These are phyloP conservation scores for Funneliformis mosseae DNA, from an alignment of 192 early-diverging fungal genomes.

Conservation along the genomic window DNA sequence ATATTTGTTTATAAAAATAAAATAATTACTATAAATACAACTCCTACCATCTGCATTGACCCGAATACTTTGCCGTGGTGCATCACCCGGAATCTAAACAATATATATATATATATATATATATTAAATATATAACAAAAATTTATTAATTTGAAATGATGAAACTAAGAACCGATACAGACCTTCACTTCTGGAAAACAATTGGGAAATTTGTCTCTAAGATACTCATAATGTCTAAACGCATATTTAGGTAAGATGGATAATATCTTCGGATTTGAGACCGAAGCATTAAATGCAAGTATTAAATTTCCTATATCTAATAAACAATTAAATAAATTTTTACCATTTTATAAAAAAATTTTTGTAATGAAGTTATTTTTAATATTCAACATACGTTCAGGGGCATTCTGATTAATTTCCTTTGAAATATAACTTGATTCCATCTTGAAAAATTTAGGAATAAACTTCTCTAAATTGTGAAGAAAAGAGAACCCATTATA, in stretches of 20 bases:
- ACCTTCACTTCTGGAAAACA: constrained; percentile 66
- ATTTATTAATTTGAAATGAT: background rate
- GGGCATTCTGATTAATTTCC: constrained; percentile 22
- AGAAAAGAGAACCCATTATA: constrained; percentile 43
- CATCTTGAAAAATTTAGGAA: constrained; percentile 28
- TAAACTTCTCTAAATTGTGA: constrained; percentile 40
- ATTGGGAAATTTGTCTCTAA: constrained; percentile 68
- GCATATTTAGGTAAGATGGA: constrained; percentile 70
- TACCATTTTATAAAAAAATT: background rate
- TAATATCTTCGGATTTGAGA: constrained; percentile 52
- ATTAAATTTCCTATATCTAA: constrained; percentile 77
- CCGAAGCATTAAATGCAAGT: constrained; percentile 76
- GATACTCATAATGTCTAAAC: constrained; percentile 74
- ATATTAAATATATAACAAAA: background rate
- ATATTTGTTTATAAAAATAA: background rate
- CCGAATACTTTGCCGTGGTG: background rate
- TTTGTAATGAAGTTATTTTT: background rate
- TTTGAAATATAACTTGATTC: constrained; percentile 6
- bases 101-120: no score
- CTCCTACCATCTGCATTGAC: background rate
- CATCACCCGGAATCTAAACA: background rate
- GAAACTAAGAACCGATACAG: background rate
- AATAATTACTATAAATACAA: background rate
- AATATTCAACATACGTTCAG: constrained; percentile 18
- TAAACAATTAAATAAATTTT: constrained; percentile 4